These are phyloP conservation scores for Phytophthora hibernalis DNA, from an alignment of 352 stramenopile species.

Conservation along the genomic window DNA sequence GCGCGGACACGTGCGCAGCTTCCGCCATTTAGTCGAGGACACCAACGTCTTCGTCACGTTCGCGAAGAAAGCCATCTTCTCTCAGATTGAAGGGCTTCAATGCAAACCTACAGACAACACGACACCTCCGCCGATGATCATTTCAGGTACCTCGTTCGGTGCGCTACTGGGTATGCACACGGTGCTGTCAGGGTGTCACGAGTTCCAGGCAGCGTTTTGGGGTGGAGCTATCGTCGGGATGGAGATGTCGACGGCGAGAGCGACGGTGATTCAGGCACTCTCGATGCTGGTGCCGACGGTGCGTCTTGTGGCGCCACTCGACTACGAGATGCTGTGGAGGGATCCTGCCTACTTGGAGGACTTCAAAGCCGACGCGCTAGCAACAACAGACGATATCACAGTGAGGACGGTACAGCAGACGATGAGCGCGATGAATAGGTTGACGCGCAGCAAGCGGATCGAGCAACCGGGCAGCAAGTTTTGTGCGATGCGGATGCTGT, in stretches of 20 bases:
- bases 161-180: constrained; percentile 57
- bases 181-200: constrained; percentile 46
- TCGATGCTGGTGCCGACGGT: constrained; percentile 41
- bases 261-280: constrained; percentile 46
- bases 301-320: constrained; percentile 48
- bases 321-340: constrained; percentile 43
- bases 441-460: constrained; percentile 28
- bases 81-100: constrained; percentile 33
- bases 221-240: constrained; percentile 49
- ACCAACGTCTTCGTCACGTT: constrained; percentile 48
- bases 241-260: constrained; percentile 47
- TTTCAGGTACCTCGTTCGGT: constrained; percentile 66
- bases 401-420: constrained; percentile 40
- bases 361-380: constrained; percentile 56
- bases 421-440: constrained; percentile 29
- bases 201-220: constrained; percentile 56
- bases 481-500: constrained; percentile 27
- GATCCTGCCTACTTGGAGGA: constrained; percentile 50
- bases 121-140: constrained; percentile 41
- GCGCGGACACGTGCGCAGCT: constrained; percentile 40
- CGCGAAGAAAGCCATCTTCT: constrained; percentile 37
- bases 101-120: constrained; percentile 4
- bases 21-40: constrained; percentile 51
- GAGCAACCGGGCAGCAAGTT: constrained; percentile 17
- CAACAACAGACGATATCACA: constrained; percentile 51